Evolutionary conservation across 2,329 filamentous ascomycete genomes (phyloP), one percentile per base, ranked within the genome.

Genomic region (Thelonectria discophora): DNA sequence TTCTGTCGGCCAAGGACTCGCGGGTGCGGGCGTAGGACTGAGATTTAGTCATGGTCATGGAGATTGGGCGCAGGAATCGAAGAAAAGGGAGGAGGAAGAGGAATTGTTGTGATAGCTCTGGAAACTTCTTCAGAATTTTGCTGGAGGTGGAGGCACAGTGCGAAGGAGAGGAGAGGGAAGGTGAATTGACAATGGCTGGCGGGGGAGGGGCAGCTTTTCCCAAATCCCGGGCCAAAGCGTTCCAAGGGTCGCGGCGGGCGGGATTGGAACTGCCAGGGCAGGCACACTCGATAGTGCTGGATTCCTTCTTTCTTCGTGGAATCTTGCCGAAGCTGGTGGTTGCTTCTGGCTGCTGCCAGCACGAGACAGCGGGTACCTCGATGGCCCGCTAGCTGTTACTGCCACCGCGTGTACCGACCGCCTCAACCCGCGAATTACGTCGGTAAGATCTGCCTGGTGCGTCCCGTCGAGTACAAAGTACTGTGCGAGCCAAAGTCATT

Each of bases 11-110:
- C 34, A 37, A 37, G 34, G 34, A 39, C 52, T 55, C 24, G 32
- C 47, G 34, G 11, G 10, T 37, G 34, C 34, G 15, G 34, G 15
- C 34, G 34, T 37, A 37, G 34, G 53, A 39, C 30, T 55, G 45
- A 18, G 10, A 58, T 39, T 71, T 71, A 69, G 68, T 70, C 68
- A 70, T 67, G 55, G 58, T 60, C 42, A 62, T 59, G 62, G 49
- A 65, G 53, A 62, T 49, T 30, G 34, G 34, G 15, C 34, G 34
- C 12, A 15, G 32, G 4, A 15, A 2, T 9, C 15, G 34, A 37
- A 37, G 34, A 8, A 37, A 5, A 37, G 12, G 12, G 34, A 37
- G 32, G 39, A 17, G 12, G 40, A 42, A 20, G 24, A 50, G 30
- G 24, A 30, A 30, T 30, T 30, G 27, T 10, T 8, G 27, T 30